Percentiles rank a stretch among this genome's conserved stretches.
phyloP scores from a whole-genome alignment of 345 rosid genomes.

The Hibiscus mutabilis region DNA sequence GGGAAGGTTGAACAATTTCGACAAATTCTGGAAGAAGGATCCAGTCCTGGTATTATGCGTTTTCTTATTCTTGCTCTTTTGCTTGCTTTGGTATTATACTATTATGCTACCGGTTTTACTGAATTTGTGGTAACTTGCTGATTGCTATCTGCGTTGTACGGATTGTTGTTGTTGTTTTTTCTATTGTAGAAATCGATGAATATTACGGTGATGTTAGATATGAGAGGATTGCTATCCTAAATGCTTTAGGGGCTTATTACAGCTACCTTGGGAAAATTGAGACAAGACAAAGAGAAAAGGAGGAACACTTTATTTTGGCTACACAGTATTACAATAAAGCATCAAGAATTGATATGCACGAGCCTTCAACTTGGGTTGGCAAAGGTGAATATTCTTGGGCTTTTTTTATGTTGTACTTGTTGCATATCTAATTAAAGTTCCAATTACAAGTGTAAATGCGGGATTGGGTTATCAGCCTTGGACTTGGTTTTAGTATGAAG shows the following conservation, averaged over 20 bases:
- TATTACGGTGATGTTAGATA: conserved; percentile 94
- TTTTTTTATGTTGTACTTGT: background rate
- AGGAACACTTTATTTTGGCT: conserved; percentile 82
- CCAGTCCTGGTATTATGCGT: conserved; percentile 49
- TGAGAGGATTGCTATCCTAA: conserved; percentile 92
- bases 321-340: conserved; percentile 87
- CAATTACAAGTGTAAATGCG: background rate
- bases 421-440: background rate
- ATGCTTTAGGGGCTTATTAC: conserved; percentile 92
- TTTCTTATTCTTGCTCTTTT: background rate
- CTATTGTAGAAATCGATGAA: conserved; percentile 55
- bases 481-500: too few species aligned
- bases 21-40: conserved; percentile 95
- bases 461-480: background rate
- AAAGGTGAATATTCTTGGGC: conserved; percentile 44
- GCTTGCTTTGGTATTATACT: background rate
- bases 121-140: background rate
- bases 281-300: conserved; percentile 80
- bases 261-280: conserved; percentile 91
- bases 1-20: conserved; percentile 90
- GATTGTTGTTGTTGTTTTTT: too few species aligned
- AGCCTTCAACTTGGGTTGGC: conserved; percentile 99
- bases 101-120: background rate
- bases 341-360: conserved; percentile 94
- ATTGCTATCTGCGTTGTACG: background rate